A percentile compares a stretch with the other conserved stretches of the same genome.
phyloP scores from a whole-genome alignment of 2,329 filamentous ascomycete genomes.

The Ophiocordyceps sinensis region DNA sequence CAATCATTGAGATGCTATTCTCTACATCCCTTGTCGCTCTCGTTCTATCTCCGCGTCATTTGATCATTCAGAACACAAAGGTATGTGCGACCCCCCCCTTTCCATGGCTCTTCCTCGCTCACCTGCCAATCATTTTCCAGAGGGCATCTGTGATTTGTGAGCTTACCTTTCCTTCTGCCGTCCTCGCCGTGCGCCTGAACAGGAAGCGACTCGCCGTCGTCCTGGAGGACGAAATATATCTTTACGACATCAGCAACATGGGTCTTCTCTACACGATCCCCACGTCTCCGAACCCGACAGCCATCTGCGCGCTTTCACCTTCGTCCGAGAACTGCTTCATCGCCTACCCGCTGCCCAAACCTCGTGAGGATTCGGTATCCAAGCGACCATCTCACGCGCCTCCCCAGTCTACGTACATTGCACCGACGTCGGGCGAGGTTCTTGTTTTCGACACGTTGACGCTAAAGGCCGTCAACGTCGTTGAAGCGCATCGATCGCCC shows the following conservation, averaged over 20 bases:
- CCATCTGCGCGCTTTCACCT: slow-evolving; percentile 83
- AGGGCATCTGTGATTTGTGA: slow-evolving; percentile 83
- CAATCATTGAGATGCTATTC: slow-evolving; percentile 97
- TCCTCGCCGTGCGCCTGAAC: slow-evolving; percentile 86
- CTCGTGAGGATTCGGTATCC: slow-evolving; percentile 43
- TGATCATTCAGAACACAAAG: slow-evolving; percentile 97
- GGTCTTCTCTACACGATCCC: slow-evolving; percentile 82
- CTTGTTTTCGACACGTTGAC: slow-evolving; percentile 83
- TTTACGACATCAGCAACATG: slow-evolving; percentile 99
- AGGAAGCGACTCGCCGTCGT: slow-evolving; percentile 87
- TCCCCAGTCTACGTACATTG: slow-evolving; percentile 60
- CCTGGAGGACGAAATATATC: slow-evolving; percentile 89
- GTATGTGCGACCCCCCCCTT: slow-evolving; percentile 28
- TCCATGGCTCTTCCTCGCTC: not conserved
- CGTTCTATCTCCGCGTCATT: slow-evolving; percentile 76
- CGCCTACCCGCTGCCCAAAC: slow-evolving; percentile 76
- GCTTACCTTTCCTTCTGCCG: slow-evolving; percentile 93
- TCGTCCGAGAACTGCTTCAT: slow-evolving; percentile 94
- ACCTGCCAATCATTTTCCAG: slow-evolving; percentile 17
- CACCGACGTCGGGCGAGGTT: slow-evolving; percentile 81
- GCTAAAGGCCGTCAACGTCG: slow-evolving; percentile 84
- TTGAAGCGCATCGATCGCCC: slow-evolving; percentile 87
- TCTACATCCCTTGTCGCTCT: slow-evolving; percentile 92
- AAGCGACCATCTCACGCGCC: slow-evolving; percentile 68
- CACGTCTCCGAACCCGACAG: slow-evolving; percentile 83